phyloP scores from a whole-genome alignment of 345 rosid species.

The Zanthoxylum bungeanum region DNA sequence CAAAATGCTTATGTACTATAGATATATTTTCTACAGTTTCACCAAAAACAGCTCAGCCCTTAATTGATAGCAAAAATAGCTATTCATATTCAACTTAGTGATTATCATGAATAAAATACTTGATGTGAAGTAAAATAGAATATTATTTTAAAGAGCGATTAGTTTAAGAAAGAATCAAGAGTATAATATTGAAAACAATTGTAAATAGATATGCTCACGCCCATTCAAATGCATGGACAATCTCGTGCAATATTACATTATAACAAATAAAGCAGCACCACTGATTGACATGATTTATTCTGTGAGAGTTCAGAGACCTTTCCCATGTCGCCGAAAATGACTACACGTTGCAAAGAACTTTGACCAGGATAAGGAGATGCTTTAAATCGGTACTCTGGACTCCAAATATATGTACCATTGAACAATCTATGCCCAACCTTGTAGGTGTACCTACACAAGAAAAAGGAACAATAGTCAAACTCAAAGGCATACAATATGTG shows the following conservation, averaged over 20 bases:
- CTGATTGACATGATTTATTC: neutral
- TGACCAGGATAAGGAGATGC: conserved; percentile 79
- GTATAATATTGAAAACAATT: neutral
- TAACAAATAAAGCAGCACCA: neutral
- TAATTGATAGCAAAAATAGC: neutral
- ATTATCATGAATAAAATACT: neutral
- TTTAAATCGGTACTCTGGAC: conserved; percentile 47
- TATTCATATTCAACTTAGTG: too few relatives aligned
- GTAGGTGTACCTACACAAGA: conserved; percentile 47
- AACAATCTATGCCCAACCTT: conserved; percentile 54
- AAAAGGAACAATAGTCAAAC: neutral
- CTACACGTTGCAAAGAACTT: conserved; percentile 55
- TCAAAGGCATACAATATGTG: neutral
- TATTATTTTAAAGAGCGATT: neutral
- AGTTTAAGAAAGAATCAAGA: neutral
- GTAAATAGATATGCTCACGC: neutral
- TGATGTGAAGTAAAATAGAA: neutral
- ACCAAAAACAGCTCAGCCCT: neutral
- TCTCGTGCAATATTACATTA: neutral
- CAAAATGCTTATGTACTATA: neutral
- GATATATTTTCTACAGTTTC: neutral
- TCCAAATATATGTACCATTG: conserved; percentile 50
- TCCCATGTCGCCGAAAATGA: conserved; percentile 85
- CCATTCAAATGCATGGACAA: neutral
- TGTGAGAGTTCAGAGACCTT: conserved; percentile 47